These are phyloP conservation scores for Daldinia caldariorum DNA, from an alignment of 495 filamentous ascomycete genomes.

Conservation along the genomic window DNA sequence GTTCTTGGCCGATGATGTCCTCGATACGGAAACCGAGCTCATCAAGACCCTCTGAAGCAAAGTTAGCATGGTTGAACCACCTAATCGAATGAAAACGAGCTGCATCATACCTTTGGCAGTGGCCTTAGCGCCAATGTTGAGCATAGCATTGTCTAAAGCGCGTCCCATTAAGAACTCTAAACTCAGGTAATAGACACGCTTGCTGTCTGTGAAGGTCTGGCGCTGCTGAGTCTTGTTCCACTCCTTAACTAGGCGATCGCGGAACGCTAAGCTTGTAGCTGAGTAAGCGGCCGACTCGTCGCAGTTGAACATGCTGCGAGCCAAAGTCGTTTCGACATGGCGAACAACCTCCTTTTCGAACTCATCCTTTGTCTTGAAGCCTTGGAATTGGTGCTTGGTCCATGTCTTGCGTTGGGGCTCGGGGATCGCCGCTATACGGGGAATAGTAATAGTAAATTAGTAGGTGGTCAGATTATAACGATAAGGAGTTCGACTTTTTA, in stretches of 20 bases:
- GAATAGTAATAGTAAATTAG: conserved; percentile 19
- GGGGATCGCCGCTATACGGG: conserved; percentile 71
- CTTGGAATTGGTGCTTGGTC: conserved; percentile 75
- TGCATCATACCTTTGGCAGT: conserved; percentile 72
- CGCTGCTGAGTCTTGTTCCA: conserved; percentile 98
- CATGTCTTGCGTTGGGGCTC: conserved; percentile 89
- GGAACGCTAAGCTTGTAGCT: conserved; percentile 87
- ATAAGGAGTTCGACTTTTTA: conserved; percentile 47
- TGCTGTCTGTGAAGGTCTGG: conserved; percentile 88
- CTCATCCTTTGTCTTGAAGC: conserved; percentile 76
- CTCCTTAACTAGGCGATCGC: conserved; percentile 90
- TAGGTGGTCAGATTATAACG: conserved; percentile 19
- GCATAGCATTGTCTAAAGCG: conserved; percentile 97
- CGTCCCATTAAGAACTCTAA: conserved; percentile 98
- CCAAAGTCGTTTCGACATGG: conserved; percentile 96
- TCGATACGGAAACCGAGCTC: conserved; percentile 97
- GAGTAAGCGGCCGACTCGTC: conserved; percentile 94
- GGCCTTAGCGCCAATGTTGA: conserved; percentile 90
- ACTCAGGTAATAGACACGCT: conserved; percentile 95
- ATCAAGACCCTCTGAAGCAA: conserved; percentile 71
- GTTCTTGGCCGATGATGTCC: conserved; percentile 93
- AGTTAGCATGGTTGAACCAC: conserved; percentile 11
- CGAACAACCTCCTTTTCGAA: conserved; percentile 83
- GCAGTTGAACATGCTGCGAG: conserved; percentile 97
- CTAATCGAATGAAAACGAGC: neutral